Evolutionary conservation across 2,329 filamentous ascomycete genomes (phyloP), one percentile per base, ranked within the genome.

Genomic region (Aspergillus uvarum): DNA sequence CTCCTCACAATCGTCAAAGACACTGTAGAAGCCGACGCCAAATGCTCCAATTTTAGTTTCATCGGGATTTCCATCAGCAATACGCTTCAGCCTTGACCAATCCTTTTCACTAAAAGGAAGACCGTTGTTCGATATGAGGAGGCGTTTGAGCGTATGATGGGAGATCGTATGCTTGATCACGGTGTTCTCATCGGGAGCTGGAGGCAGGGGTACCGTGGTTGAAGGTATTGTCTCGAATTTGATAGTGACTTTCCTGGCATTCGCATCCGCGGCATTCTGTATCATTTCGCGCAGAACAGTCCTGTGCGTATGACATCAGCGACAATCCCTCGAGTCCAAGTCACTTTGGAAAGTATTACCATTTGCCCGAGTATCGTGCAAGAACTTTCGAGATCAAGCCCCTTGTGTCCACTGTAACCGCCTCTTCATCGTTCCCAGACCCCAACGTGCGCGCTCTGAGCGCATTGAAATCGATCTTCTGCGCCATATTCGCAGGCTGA

Each of bases 1-100:
- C 68, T 97, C 92, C 76, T 99, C 96, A 74, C 94, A 99, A 74
- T 99, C 95, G 63, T 95, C 91, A 74, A 99, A 99, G 44, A 98
- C 94, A 74, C 91, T 96, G 82, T 99, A 99, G 79, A 99, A 99
- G 2, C 95, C 95, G 32, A 99, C 95, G 66, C 95, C 95, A 74
- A 99, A 99, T 3, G 95, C 96, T 57, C 95, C 95, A 69, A 99
- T 99, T 81, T 99, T 99, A 51, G 93, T 98, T 79, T 99, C 95
- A 75, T 99, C 95, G 0, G 95, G 95, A 72, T 99, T 99, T 51
- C 95, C 96, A 75, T 99, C 95, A n/a, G 95, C 96, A 64, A 99
- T 99, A 62, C 94, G 88, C 81, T 98, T 98, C 65, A 99, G 75
- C 56, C 95, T 86, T 50, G 88, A 87, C 95, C 95, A 99, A 76